Evolutionary conservation across 1,284 basidiomycete genomes (phyloP).

Genomic region (Blastosporella zonata): DNA sequence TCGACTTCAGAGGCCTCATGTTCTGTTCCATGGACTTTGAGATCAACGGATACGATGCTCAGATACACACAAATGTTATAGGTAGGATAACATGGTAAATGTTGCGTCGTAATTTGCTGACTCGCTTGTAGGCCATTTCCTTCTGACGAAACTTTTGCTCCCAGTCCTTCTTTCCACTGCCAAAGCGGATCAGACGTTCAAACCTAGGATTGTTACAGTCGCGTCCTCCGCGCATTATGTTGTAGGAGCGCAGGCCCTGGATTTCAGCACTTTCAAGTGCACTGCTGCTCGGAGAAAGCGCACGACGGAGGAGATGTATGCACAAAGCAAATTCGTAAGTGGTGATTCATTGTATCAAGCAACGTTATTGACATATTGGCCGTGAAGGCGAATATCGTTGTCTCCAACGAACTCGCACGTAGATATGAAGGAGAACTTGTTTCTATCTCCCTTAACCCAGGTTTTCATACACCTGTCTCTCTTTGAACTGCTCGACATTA

Average conservation of each 20-base stretch:
- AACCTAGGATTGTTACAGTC: constrained; percentile 44
- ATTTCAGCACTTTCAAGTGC: constrained; percentile 34
- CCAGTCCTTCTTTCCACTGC: constrained; percentile 43
- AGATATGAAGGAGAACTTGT: constrained; percentile 52
- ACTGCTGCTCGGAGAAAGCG: constrained; percentile 30
- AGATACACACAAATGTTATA: constrained; percentile 54
- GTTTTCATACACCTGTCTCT: constrained; percentile 1
- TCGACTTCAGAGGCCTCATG: constrained; percentile 66
- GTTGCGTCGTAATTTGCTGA: background rate
- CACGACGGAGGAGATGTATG: constrained; percentile 34
- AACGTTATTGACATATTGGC: background rate
- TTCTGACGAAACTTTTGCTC: constrained; percentile 48
- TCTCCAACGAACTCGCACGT: constrained; percentile 47
- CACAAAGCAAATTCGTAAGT: constrained; percentile 50
- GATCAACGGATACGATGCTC: constrained; percentile 49
- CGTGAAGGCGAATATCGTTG: constrained; percentile 44
- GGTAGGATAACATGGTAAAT: constrained; percentile 22
- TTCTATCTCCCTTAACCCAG: constrained; percentile 45
- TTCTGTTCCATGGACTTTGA: constrained; percentile 45
- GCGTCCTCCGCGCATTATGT: constrained; percentile 36
- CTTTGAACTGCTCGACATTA: background rate
- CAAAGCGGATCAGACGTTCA: constrained; percentile 24
- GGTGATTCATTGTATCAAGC: background rate
- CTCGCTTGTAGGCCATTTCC: constrained; percentile 34
- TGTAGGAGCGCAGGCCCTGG: constrained; percentile 22